Evolutionary conservation across 202 grass and related monocot species (phyloP).

Genomic region (Zizania palustris): DNA sequence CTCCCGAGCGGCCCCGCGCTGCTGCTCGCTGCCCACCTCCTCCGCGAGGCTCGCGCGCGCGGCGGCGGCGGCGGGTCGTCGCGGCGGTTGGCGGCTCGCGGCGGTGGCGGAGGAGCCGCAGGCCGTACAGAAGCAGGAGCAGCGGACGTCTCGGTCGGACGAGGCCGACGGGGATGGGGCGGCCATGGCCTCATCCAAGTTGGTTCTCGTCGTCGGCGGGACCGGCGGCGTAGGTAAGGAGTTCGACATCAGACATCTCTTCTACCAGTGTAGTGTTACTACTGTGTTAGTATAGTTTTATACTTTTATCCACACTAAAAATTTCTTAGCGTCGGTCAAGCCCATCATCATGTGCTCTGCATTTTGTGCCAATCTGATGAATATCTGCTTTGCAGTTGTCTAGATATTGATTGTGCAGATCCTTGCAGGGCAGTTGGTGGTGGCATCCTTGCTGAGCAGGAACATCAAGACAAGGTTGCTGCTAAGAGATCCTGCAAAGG

Average conservation of each 20-base stretch:
- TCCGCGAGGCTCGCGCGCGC: no score
- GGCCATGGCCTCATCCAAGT: slow-evolving; percentile 54
- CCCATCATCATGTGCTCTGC: neutral
- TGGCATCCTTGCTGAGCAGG: slow-evolving; percentile 86
- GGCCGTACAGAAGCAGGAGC: slow-evolving; percentile 47
- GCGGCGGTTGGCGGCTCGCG: slow-evolving; percentile 25
- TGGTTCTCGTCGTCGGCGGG: slow-evolving; percentile 79
- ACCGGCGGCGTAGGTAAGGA: slow-evolving; percentile 79
- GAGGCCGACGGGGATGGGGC: no score
- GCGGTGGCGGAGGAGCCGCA: slow-evolving; percentile 45
- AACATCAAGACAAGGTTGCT: slow-evolving; percentile 79
- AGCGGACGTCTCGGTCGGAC: no score
- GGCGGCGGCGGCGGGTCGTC: no score
- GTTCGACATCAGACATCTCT: neutral
- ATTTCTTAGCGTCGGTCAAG: neutral
- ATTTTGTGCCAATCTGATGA: no score
- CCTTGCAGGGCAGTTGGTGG: slow-evolving; percentile 87
- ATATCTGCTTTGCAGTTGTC: neutral
- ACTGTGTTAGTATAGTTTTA: neutral
- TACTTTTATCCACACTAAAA: neutral
- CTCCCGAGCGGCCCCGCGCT: no score
- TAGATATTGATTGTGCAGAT: slow-evolving; percentile 36
- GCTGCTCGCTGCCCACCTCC: no score
- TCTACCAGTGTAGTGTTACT: neutral
- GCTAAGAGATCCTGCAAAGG: slow-evolving; percentile 80